phyloP scores from a whole-genome alignment of 2,329 filamentous ascomycete genomes.

The Monosporascus sp. region DNA sequence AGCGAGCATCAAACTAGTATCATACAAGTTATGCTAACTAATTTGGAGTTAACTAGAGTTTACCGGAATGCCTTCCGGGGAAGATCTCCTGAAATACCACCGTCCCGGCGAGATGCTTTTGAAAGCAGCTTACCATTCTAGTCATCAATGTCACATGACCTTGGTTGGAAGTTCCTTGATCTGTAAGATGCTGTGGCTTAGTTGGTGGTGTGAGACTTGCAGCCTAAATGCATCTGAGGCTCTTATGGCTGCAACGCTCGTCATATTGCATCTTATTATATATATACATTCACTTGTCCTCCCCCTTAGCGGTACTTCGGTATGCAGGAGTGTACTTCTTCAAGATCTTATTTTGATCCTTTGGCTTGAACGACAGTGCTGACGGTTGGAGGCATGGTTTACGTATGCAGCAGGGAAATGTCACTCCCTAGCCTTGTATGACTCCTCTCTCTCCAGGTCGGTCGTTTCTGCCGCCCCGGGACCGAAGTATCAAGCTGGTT shows the following conservation, averaged over 20 bases:
- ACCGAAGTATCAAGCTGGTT: neutral
- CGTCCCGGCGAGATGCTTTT: no score
- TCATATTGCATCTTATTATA: slow-evolving; percentile 11
- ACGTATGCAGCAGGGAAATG: neutral
- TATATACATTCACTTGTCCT: neutral
- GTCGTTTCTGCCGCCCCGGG: neutral
- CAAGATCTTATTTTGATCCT: neutral
- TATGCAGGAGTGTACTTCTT: neutral
- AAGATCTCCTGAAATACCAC: no score
- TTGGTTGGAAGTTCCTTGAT: slow-evolving; percentile 11
- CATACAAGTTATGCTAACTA: no score
- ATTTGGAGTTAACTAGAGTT: slow-evolving; percentile 1
- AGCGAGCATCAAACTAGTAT: neutral
- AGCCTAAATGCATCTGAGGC: slow-evolving; percentile 15
- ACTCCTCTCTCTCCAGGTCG: neutral
- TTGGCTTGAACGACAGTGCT: no score
- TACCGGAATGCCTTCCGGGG: slow-evolving; percentile 1
- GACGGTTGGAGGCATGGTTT: neutral
- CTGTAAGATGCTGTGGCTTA: slow-evolving; percentile 5
- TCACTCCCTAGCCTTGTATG: no score
- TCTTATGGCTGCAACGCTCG: slow-evolving; percentile 12
- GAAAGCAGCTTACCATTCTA: neutral
- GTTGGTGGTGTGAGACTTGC: slow-evolving; percentile 13
- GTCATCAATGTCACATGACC: slow-evolving; percentile 17
- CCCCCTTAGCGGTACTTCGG: no score